Evolutionary conservation across 176 grass and related monocot species (phyloP).

Genomic region (Musa acuminata): DNA sequence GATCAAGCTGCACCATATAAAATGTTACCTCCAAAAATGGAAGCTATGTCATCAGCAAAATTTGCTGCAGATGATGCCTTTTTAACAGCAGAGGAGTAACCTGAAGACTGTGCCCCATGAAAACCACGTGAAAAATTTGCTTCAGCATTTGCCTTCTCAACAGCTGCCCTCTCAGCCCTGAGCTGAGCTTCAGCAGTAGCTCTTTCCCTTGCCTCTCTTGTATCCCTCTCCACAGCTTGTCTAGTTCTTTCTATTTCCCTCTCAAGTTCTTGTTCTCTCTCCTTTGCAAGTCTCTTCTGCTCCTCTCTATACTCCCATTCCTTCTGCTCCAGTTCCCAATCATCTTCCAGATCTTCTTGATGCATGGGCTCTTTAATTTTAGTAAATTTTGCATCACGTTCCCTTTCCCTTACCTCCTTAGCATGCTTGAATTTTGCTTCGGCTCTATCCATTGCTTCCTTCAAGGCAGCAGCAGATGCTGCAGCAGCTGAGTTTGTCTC

Average conservation of each 20-base stretch:
- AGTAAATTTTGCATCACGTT: slow-evolving; percentile 46
- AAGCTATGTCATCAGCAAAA: slow-evolving; percentile 80
- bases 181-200: slow-evolving; percentile 18
- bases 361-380: slow-evolving; percentile 40
- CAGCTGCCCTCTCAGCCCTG: slow-evolving; percentile 21
- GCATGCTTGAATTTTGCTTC: slow-evolving; percentile 96
- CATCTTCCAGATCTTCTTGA: slow-evolving; percentile 33
- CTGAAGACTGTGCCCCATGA: slow-evolving; percentile 39
- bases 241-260: slow-evolving; percentile 30
- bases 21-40: slow-evolving; percentile 88
- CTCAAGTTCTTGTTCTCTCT: slow-evolving; percentile 21
- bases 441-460: slow-evolving; percentile 92
- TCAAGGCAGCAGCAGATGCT: slow-evolving; percentile 87
- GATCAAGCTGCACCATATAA: slow-evolving; percentile 4
- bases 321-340: slow-evolving; percentile 22
- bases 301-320: slow-evolving; percentile 29
- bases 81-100: slow-evolving; percentile 44
- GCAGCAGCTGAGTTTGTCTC: slow-evolving; percentile 41
- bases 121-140: slow-evolving; percentile 2
- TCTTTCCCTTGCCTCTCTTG: slow-evolving; percentile 38
- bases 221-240: slow-evolving; percentile 37
- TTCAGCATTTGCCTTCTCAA: slow-evolving; percentile 12
- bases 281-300: slow-evolving; percentile 29
- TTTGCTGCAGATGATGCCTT: slow-evolving; percentile 76
- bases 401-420: slow-evolving; percentile 76